phyloP scores from a whole-genome alignment of 257 asterid species.

The Nicotiana attenuata region DNA sequence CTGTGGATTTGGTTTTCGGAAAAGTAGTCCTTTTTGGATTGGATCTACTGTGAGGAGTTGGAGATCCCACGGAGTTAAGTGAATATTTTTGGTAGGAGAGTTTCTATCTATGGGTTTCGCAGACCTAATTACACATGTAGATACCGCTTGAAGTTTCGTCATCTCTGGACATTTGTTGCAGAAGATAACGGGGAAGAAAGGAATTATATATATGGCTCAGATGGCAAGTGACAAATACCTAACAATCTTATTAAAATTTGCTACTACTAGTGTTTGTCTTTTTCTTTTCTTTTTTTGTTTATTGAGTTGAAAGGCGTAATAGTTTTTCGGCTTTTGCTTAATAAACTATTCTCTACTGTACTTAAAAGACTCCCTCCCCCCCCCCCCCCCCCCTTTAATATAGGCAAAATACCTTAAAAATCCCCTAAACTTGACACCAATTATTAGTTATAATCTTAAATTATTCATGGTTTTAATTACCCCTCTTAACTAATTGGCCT shows the following conservation, averaged over 20 bases:
- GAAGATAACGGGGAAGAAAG: background rate
- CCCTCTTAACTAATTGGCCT: too few relatives aligned
- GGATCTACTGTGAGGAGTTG: constrained; percentile 22
- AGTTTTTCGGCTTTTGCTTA: too few relatives aligned
- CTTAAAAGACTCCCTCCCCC: too few relatives aligned
- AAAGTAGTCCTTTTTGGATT: constrained; percentile 36
- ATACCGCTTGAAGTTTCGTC: constrained; percentile 17
- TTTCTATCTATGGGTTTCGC: background rate
- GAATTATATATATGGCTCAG: background rate
- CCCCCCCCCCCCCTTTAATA: too few relatives aligned
- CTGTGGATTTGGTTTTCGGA: constrained; percentile 25
- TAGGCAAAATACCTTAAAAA: too few relatives aligned
- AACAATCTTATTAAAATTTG: background rate
- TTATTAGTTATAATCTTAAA: too few relatives aligned
- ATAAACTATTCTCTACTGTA: too few relatives aligned
- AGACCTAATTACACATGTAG: constrained; percentile 14
- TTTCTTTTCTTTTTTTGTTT: too few relatives aligned
- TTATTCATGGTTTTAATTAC: too few relatives aligned
- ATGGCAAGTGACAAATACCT: background rate
- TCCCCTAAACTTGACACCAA: too few relatives aligned
- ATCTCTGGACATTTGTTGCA: background rate
- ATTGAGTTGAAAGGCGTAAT: too few relatives aligned
- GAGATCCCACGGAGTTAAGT: constrained; percentile 38
- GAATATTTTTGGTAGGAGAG: constrained; percentile 1
- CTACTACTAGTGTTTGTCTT: too few relatives aligned